Percentiles rank a stretch among this genome's conserved stretches.
These are phyloP conservation scores for Coprinopsis strossmayeri DNA, from an alignment of 768 basidiomycete genomes.

Conservation along the genomic window DNA sequence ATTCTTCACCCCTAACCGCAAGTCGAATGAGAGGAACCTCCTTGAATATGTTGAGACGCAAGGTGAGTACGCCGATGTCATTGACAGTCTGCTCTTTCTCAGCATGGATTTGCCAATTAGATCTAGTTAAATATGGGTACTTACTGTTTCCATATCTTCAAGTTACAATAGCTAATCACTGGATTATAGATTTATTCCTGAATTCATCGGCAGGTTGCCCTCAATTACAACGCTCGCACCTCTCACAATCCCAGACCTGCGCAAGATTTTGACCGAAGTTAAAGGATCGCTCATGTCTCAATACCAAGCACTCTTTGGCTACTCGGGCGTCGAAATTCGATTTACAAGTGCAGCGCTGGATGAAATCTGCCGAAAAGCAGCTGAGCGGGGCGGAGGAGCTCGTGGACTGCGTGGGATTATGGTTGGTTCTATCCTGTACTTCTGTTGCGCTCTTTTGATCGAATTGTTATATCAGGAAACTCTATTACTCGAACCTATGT, in stretches of 20 bases:
- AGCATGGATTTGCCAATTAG: constrained; percentile 23
- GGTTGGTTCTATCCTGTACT: constrained; percentile 33
- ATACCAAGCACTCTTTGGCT: constrained; percentile 77
- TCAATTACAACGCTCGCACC: constrained; percentile 82
- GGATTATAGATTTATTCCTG: constrained; percentile 73
- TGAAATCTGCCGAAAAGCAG: constrained; percentile 75
- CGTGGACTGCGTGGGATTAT: constrained; percentile 86
- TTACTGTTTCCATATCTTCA: not conserved
- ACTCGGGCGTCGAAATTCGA: constrained; percentile 78
- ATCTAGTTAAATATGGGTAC: constrained; percentile 82
- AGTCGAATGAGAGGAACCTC: constrained; percentile 38
- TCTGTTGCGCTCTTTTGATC: not conserved
- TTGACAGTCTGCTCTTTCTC: not conserved
- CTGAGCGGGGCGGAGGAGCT: constrained; percentile 83
- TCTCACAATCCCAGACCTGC: constrained; percentile 73
- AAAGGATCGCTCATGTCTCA: constrained; percentile 88
- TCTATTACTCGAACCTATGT: constrained; percentile 85
- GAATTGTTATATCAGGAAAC: constrained; percentile 48
- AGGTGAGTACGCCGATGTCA: constrained; percentile 32
- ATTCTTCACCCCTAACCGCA: constrained; percentile 75
- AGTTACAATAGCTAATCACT: not conserved
- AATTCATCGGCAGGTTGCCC: constrained; percentile 91
- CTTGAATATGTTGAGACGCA: constrained; percentile 68
- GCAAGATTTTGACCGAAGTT: constrained; percentile 89
- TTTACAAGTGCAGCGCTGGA: constrained; percentile 80